These are phyloP conservation scores for Hsuehochloa calcarea DNA, from an alignment of 176 grass and related monocot genomes.

Conservation along the genomic window DNA sequence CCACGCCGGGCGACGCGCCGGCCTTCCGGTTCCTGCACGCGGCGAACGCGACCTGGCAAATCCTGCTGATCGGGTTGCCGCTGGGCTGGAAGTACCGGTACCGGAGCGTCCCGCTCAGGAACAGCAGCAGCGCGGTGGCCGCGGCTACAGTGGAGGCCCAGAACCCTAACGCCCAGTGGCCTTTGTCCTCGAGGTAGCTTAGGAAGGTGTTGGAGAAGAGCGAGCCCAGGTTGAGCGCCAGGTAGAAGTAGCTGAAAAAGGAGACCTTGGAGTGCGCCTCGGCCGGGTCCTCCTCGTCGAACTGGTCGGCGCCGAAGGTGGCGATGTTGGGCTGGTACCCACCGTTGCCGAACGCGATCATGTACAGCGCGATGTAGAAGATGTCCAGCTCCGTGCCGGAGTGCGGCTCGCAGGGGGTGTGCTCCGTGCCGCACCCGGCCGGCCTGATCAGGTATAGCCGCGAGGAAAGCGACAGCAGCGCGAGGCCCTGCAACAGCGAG, in stretches of 20 bases:
- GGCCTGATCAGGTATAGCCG: conserved; percentile 61
- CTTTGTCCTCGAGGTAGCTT: conserved; percentile 77
- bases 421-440: conserved; percentile 59
- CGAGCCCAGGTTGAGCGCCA: conserved; percentile 91
- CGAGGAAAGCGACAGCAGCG: conserved; percentile 63
- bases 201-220: conserved; percentile 98
- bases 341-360: conserved; percentile 91
- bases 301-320: conserved; percentile 91
- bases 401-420: conserved; percentile 47
- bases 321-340: conserved; percentile 94
- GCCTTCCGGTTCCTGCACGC: conserved; percentile 66
- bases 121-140: conserved; percentile 53
- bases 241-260: conserved; percentile 99
- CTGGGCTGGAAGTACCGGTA: conserved; percentile 59
- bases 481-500: conserved; percentile 56
- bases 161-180: conserved; percentile 69
- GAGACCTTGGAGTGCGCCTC: conserved; percentile 87
- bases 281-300: conserved; percentile 59
- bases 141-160: conserved; percentile 72
- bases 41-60: conserved; percentile 66
- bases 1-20: conserved; percentile 11
- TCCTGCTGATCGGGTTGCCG: conserved; percentile 61
- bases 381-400: conserved; percentile 57
- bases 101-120: conserved; percentile 53
- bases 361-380: conserved; percentile 89